Evolutionary conservation across 1,284 basidiomycete genomes (phyloP).

Genomic region (Fistulinella staudtii): DNA sequence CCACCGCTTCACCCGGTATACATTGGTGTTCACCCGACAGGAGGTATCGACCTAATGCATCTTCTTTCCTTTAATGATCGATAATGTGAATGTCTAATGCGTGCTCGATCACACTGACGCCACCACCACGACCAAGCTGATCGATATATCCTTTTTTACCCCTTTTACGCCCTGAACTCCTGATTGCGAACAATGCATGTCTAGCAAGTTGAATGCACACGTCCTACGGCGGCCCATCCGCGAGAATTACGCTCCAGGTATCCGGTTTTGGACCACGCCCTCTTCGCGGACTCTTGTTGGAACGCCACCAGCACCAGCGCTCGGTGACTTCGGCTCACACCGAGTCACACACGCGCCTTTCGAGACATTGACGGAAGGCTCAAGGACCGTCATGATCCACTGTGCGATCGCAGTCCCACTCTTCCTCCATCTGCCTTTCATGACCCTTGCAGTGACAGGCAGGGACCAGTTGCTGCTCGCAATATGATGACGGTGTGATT

Average conservation of each 20-base stretch:
- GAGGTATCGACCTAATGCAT: too few relatives aligned
- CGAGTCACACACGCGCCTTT: neutral
- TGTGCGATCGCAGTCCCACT: neutral
- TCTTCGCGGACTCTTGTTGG: constrained; percentile 9
- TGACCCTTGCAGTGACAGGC: neutral
- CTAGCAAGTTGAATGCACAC: too few relatives aligned
- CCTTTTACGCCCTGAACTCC: neutral
- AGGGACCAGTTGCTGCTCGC: neutral
- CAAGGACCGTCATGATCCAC: neutral
- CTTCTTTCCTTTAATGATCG: too few relatives aligned
- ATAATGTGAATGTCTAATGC: too few relatives aligned
- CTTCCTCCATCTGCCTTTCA: neutral
- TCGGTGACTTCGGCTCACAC: constrained; percentile 7
- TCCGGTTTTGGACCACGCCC: constrained; percentile 7
- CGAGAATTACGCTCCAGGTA: neutral
- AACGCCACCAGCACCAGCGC: constrained; percentile 10
- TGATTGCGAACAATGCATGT: neutral
- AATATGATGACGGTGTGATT: neutral
- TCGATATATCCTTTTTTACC: neutral
- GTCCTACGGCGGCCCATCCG: constrained; percentile 1
- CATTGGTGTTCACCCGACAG: too few relatives aligned
- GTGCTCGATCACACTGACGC: too few relatives aligned
- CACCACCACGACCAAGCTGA: neutral
- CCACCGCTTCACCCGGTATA: too few relatives aligned
- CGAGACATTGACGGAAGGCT: too few relatives aligned